These are phyloP conservation scores for Botrytis elliptica DNA, from an alignment of 2,329 filamentous ascomycete species.

Conservation along the genomic window DNA sequence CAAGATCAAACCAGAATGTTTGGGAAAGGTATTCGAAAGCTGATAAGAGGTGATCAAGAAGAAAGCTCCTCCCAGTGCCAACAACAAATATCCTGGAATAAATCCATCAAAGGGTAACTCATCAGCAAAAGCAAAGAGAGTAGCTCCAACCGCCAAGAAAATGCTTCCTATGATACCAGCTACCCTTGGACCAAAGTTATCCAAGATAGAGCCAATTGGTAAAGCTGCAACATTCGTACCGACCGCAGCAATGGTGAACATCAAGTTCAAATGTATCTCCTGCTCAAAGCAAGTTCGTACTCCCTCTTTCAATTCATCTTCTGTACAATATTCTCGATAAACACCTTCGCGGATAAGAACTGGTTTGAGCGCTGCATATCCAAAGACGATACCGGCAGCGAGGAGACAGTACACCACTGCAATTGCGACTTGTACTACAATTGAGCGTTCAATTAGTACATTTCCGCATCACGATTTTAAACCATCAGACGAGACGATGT, in stretches of 20 bases:
- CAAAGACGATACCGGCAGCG: constrained; percentile 77
- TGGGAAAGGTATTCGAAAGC: constrained; percentile 79
- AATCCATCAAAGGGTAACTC: constrained; percentile 71
- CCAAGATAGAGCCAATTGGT: constrained; percentile 80
- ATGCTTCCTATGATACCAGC: constrained; percentile 70
- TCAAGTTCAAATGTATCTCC: constrained; percentile 73
- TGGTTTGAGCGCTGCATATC: constrained; percentile 81
- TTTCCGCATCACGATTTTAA: not conserved
- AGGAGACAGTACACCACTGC: constrained; percentile 74
- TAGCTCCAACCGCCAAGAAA: constrained; percentile 66
- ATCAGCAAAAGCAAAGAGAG: constrained; percentile 68
- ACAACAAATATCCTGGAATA: constrained; percentile 70
- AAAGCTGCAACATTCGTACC: constrained; percentile 84
- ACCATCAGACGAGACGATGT: not conserved
- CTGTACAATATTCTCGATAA: constrained; percentile 63
- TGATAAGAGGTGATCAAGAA: constrained; percentile 83
- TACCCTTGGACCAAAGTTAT: constrained; percentile 75
- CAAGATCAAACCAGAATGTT: constrained; percentile 73
- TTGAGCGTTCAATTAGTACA: constrained; percentile 20
- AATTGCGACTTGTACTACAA: constrained; percentile 63
- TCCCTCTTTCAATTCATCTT: constrained; percentile 49
- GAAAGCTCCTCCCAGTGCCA: constrained; percentile 77
- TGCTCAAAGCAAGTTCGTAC: constrained; percentile 57
- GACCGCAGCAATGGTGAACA: constrained; percentile 89
- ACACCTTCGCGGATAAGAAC: constrained; percentile 72